phyloP scores from a whole-genome alignment of 140 eudicot species.

The Oenanthe javanica region DNA sequence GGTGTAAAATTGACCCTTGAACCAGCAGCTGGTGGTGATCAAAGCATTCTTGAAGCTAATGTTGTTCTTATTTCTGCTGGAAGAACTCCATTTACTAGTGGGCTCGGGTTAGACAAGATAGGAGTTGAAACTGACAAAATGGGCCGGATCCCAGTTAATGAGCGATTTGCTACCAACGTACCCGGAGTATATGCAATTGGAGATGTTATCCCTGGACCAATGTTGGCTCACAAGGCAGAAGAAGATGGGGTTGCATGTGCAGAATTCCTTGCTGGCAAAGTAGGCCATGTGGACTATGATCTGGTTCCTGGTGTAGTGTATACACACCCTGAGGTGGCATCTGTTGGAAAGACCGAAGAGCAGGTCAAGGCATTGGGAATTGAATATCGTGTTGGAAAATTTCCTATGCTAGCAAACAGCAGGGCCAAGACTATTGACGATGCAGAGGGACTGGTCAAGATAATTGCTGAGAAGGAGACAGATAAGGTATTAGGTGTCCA shows the following conservation, averaged over 20 bases:
- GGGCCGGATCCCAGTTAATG: constrained; percentile 57
- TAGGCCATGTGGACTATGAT: constrained; percentile 82
- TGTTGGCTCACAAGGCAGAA: constrained; percentile 94
- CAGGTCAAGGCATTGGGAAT: constrained; percentile 72
- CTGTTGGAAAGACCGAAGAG: constrained; percentile 84
- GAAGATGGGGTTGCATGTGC: constrained; percentile 86
- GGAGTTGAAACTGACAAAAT: constrained; percentile 76
- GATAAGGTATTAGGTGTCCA: constrained; percentile 83
- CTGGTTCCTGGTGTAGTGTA: constrained; percentile 83
- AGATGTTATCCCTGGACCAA: constrained; percentile 83
- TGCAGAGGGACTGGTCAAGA: constrained; percentile 83
- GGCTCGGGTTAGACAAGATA: constrained; percentile 58
- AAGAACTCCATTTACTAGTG: constrained; percentile 57
- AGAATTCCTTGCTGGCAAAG: constrained; percentile 66
- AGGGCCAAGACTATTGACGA: constrained; percentile 82
- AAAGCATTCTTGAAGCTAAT: constrained; percentile 68
- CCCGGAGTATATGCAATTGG: constrained; percentile 73
- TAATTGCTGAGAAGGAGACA: constrained; percentile 73
- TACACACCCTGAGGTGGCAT: constrained; percentile 84
- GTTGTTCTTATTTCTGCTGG: constrained; percentile 84
- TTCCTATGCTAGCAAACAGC: constrained; percentile 76
- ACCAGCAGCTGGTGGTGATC: constrained; percentile 82
- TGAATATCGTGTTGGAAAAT: constrained; percentile 58
- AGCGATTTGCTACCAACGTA: constrained; percentile 53
- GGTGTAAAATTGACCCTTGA: constrained; percentile 60